These are phyloP conservation scores for Kalaharituber pfeilii DNA, from an alignment of 2,329 filamentous ascomycete genomes.

Conservation along the genomic window DNA sequence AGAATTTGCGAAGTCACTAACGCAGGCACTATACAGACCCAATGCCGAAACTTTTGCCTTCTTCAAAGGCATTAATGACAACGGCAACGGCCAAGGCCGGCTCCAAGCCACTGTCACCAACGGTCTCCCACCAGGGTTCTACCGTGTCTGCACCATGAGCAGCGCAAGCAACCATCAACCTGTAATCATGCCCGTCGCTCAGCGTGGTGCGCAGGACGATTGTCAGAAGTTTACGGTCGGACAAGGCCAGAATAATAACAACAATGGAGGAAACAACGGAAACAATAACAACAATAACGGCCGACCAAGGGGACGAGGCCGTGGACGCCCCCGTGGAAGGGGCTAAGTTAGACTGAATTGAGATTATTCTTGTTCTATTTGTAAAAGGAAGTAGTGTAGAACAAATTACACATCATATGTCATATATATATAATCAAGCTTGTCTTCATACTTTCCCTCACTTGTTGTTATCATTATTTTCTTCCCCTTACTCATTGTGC, in stretches of 20 bases:
- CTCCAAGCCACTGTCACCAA: conserved; percentile 38
- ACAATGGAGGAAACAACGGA: conserved; percentile 16
- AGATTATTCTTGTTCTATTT: too few species aligned
- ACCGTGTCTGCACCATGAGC: conserved; percentile 48
- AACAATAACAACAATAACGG: conserved; percentile 14
- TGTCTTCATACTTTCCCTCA: too few species aligned
- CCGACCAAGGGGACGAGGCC: not conserved
- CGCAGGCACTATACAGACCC: conserved; percentile 22
- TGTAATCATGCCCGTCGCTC: conserved; percentile 48
- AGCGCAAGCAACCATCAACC: conserved; percentile 48
- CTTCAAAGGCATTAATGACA: conserved; percentile 51
- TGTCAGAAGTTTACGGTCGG: conserved; percentile 43
- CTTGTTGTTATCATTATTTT: too few species aligned
- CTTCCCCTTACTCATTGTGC: too few species aligned
- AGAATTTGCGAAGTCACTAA: not conserved
- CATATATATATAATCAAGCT: too few species aligned
- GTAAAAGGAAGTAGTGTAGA: too few species aligned
- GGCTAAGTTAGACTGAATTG: too few species aligned
- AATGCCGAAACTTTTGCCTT: conserved; percentile 41
- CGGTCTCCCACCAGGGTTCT: conserved; percentile 45
- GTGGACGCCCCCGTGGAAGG: too few species aligned
- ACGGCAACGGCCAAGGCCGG: conserved; percentile 38
- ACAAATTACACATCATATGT: too few species aligned
- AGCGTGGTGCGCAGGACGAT: conserved; percentile 49
- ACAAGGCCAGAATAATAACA: conserved; percentile 17